Conservation (phyloP, 768 basidiomycete genomes). For the Sarcomyxa edulis region DNA sequence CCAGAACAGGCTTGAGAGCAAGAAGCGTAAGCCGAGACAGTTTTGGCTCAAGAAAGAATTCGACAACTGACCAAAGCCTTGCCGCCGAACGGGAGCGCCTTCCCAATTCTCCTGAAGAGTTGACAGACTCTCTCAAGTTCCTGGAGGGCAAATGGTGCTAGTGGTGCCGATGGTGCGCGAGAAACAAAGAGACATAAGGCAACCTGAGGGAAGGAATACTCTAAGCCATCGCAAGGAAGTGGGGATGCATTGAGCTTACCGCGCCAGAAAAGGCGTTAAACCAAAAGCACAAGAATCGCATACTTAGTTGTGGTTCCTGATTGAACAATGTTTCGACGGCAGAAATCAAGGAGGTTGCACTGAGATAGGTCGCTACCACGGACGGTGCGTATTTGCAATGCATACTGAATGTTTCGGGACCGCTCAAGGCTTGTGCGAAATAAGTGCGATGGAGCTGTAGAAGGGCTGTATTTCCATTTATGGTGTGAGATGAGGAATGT, state of each 20-base stretch:
- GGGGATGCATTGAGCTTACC: constrained; percentile 24
- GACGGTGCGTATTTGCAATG: constrained; percentile 64
- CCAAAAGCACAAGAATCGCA: constrained; percentile 49
- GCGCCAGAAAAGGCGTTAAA: constrained; percentile 49
- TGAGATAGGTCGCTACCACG: constrained; percentile 61
- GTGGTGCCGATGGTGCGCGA: constrained; percentile 58
- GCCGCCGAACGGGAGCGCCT: constrained; percentile 37
- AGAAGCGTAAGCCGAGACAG: too few relatives aligned
- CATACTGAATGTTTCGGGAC: constrained; percentile 55
- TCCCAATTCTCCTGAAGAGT: constrained; percentile 39
- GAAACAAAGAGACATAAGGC: constrained; percentile 51
- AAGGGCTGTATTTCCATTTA: constrained; percentile 35
- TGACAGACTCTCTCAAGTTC: constrained; percentile 48
- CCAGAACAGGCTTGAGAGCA: constrained; percentile 35
- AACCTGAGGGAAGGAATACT: constrained; percentile 24
- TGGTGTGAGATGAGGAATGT: too few relatives aligned
- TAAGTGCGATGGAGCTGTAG: constrained; percentile 62
- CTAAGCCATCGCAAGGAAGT: background rate
- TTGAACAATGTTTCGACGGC: constrained; percentile 52
- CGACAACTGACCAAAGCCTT: constrained; percentile 42
- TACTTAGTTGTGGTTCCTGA: constrained; percentile 54
- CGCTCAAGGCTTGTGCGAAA: constrained; percentile 58
- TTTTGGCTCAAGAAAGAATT: background rate
- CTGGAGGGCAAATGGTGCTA: constrained; percentile 57
- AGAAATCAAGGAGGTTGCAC: constrained; percentile 59